Evolutionary conservation across 1,284 basidiomycete genomes (phyloP).

Genomic region (Chalciporus sp.): DNA sequence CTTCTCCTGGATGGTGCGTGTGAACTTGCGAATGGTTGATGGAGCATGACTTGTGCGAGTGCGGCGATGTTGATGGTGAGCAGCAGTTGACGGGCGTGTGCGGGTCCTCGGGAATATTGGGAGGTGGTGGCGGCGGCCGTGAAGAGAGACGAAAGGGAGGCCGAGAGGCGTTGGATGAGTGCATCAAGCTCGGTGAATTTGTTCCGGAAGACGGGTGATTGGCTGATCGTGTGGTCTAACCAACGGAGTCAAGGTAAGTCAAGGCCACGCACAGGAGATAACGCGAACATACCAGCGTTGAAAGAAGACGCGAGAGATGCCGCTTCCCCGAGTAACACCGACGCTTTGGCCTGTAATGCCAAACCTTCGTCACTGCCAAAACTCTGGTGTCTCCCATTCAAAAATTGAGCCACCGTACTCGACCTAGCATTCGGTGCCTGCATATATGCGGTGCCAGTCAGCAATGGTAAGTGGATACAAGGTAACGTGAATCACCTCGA

Average conservation of each 20-base stretch:
- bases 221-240: conserved; percentile 25
- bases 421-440: conserved; percentile 1
- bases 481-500: conserved; percentile 2
- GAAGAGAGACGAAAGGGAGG: conserved; percentile 20
- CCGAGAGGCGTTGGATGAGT: conserved; percentile 37
- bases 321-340: conserved; percentile 37
- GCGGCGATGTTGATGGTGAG: conserved; percentile 27
- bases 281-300: conserved; percentile 24
- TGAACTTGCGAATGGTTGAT: conserved; percentile 32
- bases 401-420: conserved; percentile 31
- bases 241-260: conserved; percentile 2
- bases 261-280: not conserved
- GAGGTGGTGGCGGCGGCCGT: conserved; percentile 13
- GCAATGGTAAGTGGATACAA: not conserved
- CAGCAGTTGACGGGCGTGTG: conserved; percentile 16
- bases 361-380: conserved; percentile 19
- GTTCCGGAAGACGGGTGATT: conserved; percentile 19
- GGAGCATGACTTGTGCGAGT: conserved; percentile 41
- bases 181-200: conserved; percentile 38
- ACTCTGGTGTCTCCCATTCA: conserved; percentile 22
- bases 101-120: conserved; percentile 10
- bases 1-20: conserved; percentile 30
- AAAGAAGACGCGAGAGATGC: conserved; percentile 29
- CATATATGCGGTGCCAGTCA: not conserved
- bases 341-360: conserved; percentile 35